Evolutionary conservation across 768 basidiomycete species (phyloP).

Genomic region (Lentinula detonsa): DNA sequence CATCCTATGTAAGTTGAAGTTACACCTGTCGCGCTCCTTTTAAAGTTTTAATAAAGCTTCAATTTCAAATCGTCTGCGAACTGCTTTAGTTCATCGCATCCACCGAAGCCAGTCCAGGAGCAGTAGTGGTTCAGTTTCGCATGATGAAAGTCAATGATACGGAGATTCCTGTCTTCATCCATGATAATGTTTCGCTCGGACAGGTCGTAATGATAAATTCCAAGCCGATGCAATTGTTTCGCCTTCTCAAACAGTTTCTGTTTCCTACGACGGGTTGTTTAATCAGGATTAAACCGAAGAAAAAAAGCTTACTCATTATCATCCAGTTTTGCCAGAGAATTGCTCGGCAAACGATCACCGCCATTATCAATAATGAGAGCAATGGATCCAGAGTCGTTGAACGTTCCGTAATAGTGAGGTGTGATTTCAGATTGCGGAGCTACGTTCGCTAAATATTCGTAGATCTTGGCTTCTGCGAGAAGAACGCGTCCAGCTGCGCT

Average conservation of each 20-base stretch:
- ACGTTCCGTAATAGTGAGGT: not conserved
- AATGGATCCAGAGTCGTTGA: not conserved
- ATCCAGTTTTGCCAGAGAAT: not conserved
- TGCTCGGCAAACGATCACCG: not conserved
- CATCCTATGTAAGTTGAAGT: too few species aligned
- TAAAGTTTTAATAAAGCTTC: not conserved
- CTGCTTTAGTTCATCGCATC: constrained; percentile 4
- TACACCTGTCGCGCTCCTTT: too few species aligned
- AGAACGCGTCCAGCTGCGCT: not conserved
- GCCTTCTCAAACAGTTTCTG: constrained; percentile 6
- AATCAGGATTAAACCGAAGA: not conserved
- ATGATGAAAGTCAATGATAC: constrained; percentile 11
- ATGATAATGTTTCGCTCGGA: constrained; percentile 6
- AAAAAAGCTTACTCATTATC: not conserved
- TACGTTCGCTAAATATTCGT: not conserved
- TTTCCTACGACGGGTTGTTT: not conserved
- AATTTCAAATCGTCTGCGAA: not conserved
- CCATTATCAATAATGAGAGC: not conserved
- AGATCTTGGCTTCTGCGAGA: not conserved
- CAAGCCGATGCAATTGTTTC: constrained; percentile 6
- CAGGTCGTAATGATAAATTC: constrained; percentile 7
- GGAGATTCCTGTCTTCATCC: constrained; percentile 2
- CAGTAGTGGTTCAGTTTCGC: constrained; percentile 6
- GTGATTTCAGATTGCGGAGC: not conserved
- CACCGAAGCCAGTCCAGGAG: not conserved